phyloP scores from a whole-genome alignment of 2,329 filamentous ascomycete species.

The Sphaerostilbella broomeana region DNA sequence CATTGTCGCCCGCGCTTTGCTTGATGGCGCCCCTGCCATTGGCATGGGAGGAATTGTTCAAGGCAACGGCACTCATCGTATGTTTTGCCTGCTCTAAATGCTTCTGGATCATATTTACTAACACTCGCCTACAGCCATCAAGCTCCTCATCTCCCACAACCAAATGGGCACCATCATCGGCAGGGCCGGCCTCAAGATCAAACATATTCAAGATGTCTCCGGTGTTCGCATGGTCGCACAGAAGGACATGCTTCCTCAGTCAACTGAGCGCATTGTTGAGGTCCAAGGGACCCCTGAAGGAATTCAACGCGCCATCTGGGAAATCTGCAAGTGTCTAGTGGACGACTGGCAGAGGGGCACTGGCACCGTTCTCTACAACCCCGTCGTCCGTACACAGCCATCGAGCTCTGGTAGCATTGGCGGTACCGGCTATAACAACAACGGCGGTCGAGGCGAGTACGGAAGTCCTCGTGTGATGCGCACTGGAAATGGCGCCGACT shows the following conservation, averaged over 20 bases:
- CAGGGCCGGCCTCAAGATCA: constrained; percentile 94
- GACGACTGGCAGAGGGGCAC: constrained; percentile 97
- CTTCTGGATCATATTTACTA: too few species aligned
- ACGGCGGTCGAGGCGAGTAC: constrained; percentile 43
- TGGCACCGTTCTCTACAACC: constrained; percentile 96
- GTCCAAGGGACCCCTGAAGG: constrained; percentile 91
- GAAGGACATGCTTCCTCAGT: constrained; percentile 99
- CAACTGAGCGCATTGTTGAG: constrained; percentile 95
- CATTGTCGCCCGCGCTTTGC: constrained; percentile 81
- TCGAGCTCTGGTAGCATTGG: constrained; percentile 41
- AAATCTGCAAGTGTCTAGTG: constrained; percentile 96
- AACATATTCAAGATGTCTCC: constrained; percentile 95
- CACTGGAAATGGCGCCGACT: constrained; percentile 95
- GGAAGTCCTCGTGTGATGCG: constrained; percentile 72
- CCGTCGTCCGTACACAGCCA: constrained; percentile 77
- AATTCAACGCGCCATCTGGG: constrained; percentile 94
- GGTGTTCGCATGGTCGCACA: constrained; percentile 98
- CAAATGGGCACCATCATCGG: constrained; percentile 99
- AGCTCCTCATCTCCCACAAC: constrained; percentile 97
- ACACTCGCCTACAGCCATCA: constrained; percentile 80
- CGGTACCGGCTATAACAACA: constrained; percentile 26
- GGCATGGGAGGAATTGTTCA: constrained; percentile 90
- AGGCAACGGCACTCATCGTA: constrained; percentile 91
- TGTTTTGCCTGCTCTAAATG: constrained; percentile 5
- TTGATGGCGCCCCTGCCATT: constrained; percentile 90